Percentiles rank a stretch among this genome's conserved stretches.
These are phyloP conservation scores for Madurella mycetomatis DNA, from an alignment of 2,329 filamentous ascomycete genomes.

Conservation along the genomic window DNA sequence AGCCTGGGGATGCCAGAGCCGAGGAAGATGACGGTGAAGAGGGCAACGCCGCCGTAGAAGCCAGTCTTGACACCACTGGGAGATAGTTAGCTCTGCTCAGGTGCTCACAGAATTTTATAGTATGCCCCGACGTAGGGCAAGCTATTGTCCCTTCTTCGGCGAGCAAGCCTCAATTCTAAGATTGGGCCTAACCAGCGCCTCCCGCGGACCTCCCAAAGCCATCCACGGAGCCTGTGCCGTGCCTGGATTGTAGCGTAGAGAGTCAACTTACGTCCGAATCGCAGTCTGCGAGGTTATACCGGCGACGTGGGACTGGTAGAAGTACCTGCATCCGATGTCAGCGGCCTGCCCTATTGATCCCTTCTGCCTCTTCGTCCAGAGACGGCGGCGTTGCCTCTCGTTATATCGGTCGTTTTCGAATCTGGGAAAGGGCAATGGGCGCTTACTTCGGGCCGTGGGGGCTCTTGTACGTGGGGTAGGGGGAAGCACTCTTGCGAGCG, in stretches of 20 bases:
- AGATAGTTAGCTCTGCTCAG: constrained; percentile 11
- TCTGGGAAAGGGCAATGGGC: constrained; percentile 16
- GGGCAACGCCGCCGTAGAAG: constrained; percentile 54
- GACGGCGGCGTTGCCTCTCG: neutral
- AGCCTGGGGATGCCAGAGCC: constrained; percentile 59
- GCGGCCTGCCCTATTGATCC: constrained; percentile 26
- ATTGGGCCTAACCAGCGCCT: too few species aligned
- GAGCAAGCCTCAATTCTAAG: too few species aligned
- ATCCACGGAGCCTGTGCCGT: too few species aligned
- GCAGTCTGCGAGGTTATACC: constrained; percentile 49
- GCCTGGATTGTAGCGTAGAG: neutral
- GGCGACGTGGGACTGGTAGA: constrained; percentile 50
- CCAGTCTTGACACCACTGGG: constrained; percentile 48
- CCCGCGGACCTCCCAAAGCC: too few species aligned
- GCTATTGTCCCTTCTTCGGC: neutral
- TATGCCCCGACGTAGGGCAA: too few species aligned
- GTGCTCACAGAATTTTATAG: neutral
- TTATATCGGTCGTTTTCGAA: neutral
- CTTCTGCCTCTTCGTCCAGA: neutral
- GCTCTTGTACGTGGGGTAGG: constrained; percentile 51
- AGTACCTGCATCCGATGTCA: constrained; percentile 46
- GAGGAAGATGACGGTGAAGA: constrained; percentile 55
- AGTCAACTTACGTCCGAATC: constrained; percentile 47
- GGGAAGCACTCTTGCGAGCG: constrained; percentile 40
- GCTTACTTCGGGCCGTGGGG: constrained; percentile 63